Evolutionary conservation across 192 early-diverging fungal genomes (phyloP).

Genomic region (Backusella australiensis): DNA sequence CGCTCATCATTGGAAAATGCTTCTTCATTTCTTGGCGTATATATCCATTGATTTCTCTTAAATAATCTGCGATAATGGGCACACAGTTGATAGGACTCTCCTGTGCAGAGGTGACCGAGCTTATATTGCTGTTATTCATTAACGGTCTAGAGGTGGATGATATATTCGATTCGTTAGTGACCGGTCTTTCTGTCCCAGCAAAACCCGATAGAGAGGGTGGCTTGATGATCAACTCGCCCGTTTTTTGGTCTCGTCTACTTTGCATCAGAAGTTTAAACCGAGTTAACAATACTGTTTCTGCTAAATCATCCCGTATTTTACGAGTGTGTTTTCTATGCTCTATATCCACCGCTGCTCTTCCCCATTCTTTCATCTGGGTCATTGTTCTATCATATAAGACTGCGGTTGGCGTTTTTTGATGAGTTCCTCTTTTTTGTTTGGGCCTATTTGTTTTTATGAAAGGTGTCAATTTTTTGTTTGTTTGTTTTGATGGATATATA

Average conservation of each 20-base stretch:
- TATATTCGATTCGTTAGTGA: neutral
- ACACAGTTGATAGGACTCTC: constrained; percentile 5
- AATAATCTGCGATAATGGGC: constrained; percentile 37
- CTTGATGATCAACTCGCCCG: neutral
- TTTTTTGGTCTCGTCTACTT: neutral
- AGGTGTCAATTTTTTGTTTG: neutral
- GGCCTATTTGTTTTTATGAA: neutral
- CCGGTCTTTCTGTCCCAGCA: neutral
- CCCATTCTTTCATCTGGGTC: neutral
- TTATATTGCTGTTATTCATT: neutral
- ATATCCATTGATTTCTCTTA: constrained; percentile 34
- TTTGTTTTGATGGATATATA: neutral
- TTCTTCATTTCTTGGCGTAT: constrained; percentile 36
- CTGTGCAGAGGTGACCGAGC: neutral
- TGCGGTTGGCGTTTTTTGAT: neutral
- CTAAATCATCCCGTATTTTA: neutral
- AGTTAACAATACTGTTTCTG: neutral
- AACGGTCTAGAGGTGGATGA: neutral
- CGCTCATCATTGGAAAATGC: constrained; percentile 31
- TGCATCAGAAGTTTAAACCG: neutral
- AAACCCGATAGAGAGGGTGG: neutral
- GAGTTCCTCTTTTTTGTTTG: neutral
- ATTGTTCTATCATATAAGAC: neutral
- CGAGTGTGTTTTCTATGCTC: neutral
- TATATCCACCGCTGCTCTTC: neutral